Evolutionary conservation across 192 early-diverging fungal species (phyloP).

Genomic region (Coemansia sp.): DNA sequence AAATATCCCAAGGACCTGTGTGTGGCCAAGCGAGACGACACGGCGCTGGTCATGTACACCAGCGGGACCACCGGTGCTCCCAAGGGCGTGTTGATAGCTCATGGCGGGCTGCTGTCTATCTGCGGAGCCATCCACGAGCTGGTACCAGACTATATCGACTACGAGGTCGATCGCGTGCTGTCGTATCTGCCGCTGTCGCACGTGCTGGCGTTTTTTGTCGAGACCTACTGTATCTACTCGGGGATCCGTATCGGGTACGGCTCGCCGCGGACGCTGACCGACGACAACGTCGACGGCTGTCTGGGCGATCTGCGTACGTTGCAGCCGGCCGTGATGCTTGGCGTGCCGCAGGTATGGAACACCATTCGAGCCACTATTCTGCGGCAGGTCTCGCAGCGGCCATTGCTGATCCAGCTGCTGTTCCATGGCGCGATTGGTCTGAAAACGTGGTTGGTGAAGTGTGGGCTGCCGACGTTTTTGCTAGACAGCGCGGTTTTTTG

Average conservation of each 20-base stretch:
- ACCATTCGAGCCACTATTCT: slow-evolving; percentile 83
- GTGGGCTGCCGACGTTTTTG: slow-evolving; percentile 66
- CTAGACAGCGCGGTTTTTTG: slow-evolving; percentile 82
- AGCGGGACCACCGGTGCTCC: slow-evolving; percentile 91
- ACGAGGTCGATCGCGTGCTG: slow-evolving; percentile 64
- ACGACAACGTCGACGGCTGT: slow-evolving; percentile 65
- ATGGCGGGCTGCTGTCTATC: slow-evolving; percentile 78
- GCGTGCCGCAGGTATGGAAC: slow-evolving; percentile 87
- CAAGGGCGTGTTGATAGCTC: slow-evolving; percentile 87
- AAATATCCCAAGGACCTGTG: slow-evolving; percentile 63
- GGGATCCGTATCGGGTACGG: slow-evolving; percentile 71
- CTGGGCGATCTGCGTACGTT: slow-evolving; percentile 79
- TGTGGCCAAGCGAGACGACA: slow-evolving; percentile 72
- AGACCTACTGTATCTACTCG: slow-evolving; percentile 68
- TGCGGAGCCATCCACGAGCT: slow-evolving; percentile 57
- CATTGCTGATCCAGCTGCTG: slow-evolving; percentile 60
- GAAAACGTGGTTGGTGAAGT: slow-evolving; percentile 64
- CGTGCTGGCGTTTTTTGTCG: slow-evolving; percentile 85
- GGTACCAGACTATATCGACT: slow-evolving; percentile 42
- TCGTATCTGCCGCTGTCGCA: slow-evolving; percentile 90
- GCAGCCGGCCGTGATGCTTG: slow-evolving; percentile 75
- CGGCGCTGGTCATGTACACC: slow-evolving; percentile 88
- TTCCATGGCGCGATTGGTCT: slow-evolving; percentile 76
- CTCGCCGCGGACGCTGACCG: slow-evolving; percentile 71
- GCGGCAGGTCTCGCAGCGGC: slow-evolving; percentile 61